phyloP scores from a whole-genome alignment of 306 rosid species.

The Dalbergia cochinchinensis region DNA sequence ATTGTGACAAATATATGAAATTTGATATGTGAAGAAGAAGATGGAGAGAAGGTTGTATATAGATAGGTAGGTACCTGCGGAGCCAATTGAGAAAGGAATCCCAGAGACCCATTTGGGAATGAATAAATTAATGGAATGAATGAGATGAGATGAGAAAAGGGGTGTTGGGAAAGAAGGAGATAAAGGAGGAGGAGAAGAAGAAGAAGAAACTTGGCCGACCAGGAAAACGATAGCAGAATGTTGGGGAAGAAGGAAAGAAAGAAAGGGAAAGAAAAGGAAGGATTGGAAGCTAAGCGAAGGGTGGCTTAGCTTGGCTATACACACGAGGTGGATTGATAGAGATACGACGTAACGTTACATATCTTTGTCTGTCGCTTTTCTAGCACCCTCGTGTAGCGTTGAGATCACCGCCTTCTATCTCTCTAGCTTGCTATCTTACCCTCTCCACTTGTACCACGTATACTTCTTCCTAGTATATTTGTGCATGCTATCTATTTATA shows the following conservation, averaged over 20 bases:
- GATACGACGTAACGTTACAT: too few species aligned
- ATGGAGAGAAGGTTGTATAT: neutral
- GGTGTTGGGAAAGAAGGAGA: neutral
- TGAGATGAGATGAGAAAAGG: neutral
- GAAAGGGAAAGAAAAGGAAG: too few species aligned
- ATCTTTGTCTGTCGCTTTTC: too few species aligned
- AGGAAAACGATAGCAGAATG: slow-evolving; percentile 11
- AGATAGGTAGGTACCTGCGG: slow-evolving; percentile 66
- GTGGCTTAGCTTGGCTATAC: too few species aligned
- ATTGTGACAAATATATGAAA: neutral
- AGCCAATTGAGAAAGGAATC: slow-evolving; percentile 96
- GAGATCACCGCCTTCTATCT: too few species aligned
- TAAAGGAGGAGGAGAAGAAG: neutral
- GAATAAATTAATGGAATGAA: slow-evolving; percentile 5
- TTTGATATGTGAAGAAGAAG: neutral
- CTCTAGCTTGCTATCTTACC: too few species aligned
- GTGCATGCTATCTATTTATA: too few species aligned
- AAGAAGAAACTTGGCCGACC: slow-evolving; percentile 39
- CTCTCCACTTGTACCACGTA: too few species aligned
- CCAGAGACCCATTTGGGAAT: slow-evolving; percentile 74
- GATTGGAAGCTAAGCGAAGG: slow-evolving; percentile 24
- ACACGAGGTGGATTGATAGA: too few species aligned
- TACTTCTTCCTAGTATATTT: too few species aligned
- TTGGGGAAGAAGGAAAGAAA: slow-evolving; percentile 5
- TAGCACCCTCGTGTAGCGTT: too few species aligned